A percentile compares a stretch with the other conserved stretches of the same genome.
These are phyloP conservation scores for Phytophthora pseudosyringae DNA, from an alignment of 352 stramenopile species.

Conservation along the genomic window DNA sequence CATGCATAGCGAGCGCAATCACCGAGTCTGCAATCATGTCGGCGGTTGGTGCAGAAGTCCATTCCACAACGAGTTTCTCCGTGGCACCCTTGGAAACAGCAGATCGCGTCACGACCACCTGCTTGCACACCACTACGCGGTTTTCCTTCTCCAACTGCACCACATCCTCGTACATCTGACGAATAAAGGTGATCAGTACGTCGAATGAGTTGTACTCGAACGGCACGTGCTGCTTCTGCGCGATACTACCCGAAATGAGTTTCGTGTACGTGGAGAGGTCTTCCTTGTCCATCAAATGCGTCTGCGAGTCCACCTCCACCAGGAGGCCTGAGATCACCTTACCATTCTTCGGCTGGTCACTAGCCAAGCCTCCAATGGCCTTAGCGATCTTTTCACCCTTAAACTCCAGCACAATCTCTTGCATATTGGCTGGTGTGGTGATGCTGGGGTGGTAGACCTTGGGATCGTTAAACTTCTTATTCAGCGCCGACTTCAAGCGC, in stretches of 20 bases:
- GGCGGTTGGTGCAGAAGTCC: slow-evolving; percentile 92
- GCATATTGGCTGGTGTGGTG: slow-evolving; percentile 86
- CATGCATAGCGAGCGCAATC: slow-evolving; percentile 96
- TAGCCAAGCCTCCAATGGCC: slow-evolving; percentile 77
- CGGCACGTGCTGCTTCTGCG: slow-evolving; percentile 85
- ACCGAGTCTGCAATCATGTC: slow-evolving; percentile 97
- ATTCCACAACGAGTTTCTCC: slow-evolving; percentile 76
- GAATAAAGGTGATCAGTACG: slow-evolving; percentile 79
- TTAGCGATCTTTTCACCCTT: slow-evolving; percentile 91
- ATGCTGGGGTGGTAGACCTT: slow-evolving; percentile 87
- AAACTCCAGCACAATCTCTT: slow-evolving; percentile 89
- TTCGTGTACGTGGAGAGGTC: slow-evolving; percentile 89
- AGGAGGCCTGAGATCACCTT: slow-evolving; percentile 83
- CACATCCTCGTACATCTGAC: slow-evolving; percentile 87
- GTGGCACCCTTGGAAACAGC: slow-evolving; percentile 33
- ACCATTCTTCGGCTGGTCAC: slow-evolving; percentile 78
- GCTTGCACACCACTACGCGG: slow-evolving; percentile 73
- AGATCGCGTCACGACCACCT: slow-evolving; percentile 74
- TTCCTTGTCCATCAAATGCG: slow-evolving; percentile 85
- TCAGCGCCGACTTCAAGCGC: slow-evolving; percentile 93
- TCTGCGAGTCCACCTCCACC: slow-evolving; percentile 88
- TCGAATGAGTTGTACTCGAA: slow-evolving; percentile 85
- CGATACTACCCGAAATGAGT: slow-evolving; percentile 80
- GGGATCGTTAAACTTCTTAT: slow-evolving; percentile 90
- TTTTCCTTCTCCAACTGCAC: slow-evolving; percentile 59